These are phyloP conservation scores for Ogataea methylovora DNA, from an alignment of 805 yeast species.

Conservation along the genomic window DNA sequence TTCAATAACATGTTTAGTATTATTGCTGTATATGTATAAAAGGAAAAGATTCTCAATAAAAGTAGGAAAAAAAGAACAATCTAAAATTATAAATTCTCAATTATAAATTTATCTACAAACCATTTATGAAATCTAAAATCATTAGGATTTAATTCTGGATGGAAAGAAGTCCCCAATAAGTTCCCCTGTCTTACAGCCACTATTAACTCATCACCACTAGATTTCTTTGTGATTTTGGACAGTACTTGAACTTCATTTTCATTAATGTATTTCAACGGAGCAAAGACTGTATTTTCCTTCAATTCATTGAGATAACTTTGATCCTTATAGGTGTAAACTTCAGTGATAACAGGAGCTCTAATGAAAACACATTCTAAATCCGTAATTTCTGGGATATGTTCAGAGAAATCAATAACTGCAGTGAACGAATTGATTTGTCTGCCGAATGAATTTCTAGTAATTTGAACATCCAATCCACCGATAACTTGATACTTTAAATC, in stretches of 20 bases:
- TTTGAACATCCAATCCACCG: constrained; percentile 59
- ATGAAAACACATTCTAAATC: constrained; percentile 52
- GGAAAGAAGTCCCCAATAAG: constrained; percentile 68
- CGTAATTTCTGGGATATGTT: constrained; percentile 15
- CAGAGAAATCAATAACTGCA: constrained; percentile 32
- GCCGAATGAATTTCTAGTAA: constrained; percentile 72
- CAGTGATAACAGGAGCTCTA: constrained; percentile 62
- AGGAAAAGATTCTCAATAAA: not conserved
- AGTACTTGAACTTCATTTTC: too few species aligned
- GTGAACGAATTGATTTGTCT: constrained; percentile 66
- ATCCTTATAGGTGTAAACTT: too few species aligned
- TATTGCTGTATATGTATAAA: too few species aligned
- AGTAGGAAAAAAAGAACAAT: not conserved
- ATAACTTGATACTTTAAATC: constrained; percentile 34
- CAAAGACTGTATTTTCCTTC: too few species aligned
- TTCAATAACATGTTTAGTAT: too few species aligned
- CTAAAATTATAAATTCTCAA: constrained; percentile 6
- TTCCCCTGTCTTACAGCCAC: constrained; percentile 71
- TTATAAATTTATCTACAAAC: constrained; percentile 56
- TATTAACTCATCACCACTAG: constrained; percentile 30
- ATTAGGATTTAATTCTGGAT: constrained; percentile 57
- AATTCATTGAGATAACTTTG: too few species aligned
- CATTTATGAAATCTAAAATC: constrained; percentile 62
- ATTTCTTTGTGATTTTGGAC: constrained; percentile 4
- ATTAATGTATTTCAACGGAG: too few species aligned